These are phyloP conservation scores for Lentinula lateritia DNA, from an alignment of 768 basidiomycete species.

Conservation along the genomic window DNA sequence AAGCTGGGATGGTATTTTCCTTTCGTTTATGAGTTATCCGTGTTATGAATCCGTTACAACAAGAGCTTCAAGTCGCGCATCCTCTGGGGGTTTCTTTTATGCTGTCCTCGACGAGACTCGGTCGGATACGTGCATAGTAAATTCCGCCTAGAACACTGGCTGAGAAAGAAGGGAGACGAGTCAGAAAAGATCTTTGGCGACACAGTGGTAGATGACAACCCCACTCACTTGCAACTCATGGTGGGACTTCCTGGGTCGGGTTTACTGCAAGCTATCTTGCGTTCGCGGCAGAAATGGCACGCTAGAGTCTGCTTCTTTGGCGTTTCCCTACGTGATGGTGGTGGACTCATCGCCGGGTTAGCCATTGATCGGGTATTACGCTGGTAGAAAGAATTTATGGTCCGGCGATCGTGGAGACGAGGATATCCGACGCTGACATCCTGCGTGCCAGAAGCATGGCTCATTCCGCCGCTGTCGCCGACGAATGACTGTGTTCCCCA, in stretches of 20 bases:
- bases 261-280: background rate
- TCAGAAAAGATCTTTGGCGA: background rate
- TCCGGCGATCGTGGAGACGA: background rate
- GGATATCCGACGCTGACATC: background rate
- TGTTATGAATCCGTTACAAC: background rate
- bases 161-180: background rate
- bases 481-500: background rate
- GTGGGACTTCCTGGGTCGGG: background rate
- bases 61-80: background rate
- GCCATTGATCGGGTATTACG: background rate
- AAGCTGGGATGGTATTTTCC: background rate
- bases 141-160: background rate
- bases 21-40: too few relatives aligned
- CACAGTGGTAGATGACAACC: background rate
- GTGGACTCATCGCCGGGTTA: background rate
- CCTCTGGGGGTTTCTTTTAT: background rate
- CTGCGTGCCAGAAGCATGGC: background rate
- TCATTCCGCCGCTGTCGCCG: too few relatives aligned
- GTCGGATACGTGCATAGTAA: background rate
- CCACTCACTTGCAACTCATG: background rate
- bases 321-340: background rate
- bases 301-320: constrained; percentile 2
- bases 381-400: background rate
- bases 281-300: constrained; percentile 1
- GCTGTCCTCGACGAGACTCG: constrained; percentile 3